These are phyloP conservation scores for Penicillium tannophilum DNA, from an alignment of 495 filamentous ascomycete species.

Conservation along the genomic window DNA sequence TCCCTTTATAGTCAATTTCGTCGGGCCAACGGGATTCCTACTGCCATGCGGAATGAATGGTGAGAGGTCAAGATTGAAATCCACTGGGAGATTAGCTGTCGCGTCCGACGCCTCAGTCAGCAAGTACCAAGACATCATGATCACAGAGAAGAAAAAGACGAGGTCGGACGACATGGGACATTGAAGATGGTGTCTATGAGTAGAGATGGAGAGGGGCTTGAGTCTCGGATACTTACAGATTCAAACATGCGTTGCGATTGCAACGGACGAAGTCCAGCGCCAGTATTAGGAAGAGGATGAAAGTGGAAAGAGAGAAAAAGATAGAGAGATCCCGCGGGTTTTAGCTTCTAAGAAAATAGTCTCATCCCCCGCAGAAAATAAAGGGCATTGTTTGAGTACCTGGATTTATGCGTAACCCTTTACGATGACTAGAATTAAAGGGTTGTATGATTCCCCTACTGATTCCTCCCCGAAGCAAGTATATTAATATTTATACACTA, in stretches of 20 bases:
- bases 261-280: conserved; percentile 16
- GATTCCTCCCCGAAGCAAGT: too few species aligned
- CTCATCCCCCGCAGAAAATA: not conserved
- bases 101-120: not conserved
- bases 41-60: conserved; percentile 11
- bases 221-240: conserved; percentile 24
- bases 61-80: conserved; percentile 1
- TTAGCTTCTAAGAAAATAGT: not conserved
- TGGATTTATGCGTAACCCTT: not conserved
- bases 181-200: not conserved
- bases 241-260: conserved; percentile 29
- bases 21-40: not conserved
- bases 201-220: not conserved
- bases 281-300: conserved; percentile 8
- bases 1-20: not conserved
- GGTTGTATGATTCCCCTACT: too few species aligned
- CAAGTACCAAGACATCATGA: not conserved
- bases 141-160: not conserved
- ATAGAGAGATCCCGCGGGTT: not conserved
- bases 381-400: conserved; percentile 7
- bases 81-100: not conserved
- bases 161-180: not conserved
- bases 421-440: too few species aligned
- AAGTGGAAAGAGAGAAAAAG: not conserved
- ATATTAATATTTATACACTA: too few species aligned